phyloP scores from a whole-genome alignment of 1,139 yeast genomes.

The Hansenula lynferdii region DNA sequence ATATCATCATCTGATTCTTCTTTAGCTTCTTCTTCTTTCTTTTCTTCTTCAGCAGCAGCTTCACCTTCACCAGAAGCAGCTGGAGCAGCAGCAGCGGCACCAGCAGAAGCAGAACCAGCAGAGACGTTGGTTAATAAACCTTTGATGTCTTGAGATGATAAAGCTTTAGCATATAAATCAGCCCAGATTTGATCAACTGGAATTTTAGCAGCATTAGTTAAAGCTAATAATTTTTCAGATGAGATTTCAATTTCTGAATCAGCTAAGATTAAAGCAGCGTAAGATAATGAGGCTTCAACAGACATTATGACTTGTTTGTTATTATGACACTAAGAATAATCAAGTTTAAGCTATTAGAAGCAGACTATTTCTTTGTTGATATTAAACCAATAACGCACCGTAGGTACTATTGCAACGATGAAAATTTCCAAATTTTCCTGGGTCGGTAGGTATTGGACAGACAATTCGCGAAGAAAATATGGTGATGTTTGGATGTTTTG shows the following conservation, averaged over 20 bases:
- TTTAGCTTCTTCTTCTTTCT: constrained; percentile 53
- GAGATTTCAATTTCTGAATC: constrained; percentile 79
- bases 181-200: constrained; percentile 75
- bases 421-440: constrained; percentile 1
- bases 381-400: neutral
- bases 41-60: constrained; percentile 51
- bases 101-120: constrained; percentile 67
- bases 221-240: constrained; percentile 68
- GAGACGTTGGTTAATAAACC: constrained; percentile 73
- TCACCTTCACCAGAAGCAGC: constrained; percentile 54
- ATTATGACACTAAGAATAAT: constrained; percentile 57
- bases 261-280: constrained; percentile 86
- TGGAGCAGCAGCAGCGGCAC: constrained; percentile 52
- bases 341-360: constrained; percentile 48
- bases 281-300: constrained; percentile 77
- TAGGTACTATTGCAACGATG: neutral
- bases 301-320: constrained; percentile 48
- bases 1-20: constrained; percentile 68
- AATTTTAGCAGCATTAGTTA: constrained; percentile 65
- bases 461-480: too few species aligned
- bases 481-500: too few species aligned
- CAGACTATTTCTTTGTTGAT: constrained; percentile 59
- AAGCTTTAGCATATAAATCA: constrained; percentile 77
- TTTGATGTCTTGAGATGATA: constrained; percentile 73
- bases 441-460: too few species aligned